These are phyloP conservation scores for Trichoderma sp. DNA, from an alignment of 2,329 filamentous ascomycete genomes.

Conservation along the genomic window DNA sequence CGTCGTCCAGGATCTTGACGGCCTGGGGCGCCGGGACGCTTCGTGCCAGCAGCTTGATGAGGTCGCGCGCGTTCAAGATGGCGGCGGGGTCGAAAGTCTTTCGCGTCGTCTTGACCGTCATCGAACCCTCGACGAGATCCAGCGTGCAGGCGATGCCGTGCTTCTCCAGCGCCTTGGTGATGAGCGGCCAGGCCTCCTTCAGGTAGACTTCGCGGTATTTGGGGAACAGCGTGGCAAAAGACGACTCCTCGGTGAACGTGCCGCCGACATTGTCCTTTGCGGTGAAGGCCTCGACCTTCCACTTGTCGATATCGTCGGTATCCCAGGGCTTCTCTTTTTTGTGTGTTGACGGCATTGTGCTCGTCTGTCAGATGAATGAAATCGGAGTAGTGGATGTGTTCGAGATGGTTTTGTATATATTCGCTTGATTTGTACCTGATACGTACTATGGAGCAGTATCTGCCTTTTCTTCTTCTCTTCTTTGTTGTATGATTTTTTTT, in stretches of 20 bases:
- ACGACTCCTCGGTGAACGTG: conserved; percentile 89
- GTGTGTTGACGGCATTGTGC: conserved; percentile 79
- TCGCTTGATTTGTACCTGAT: too few species aligned
- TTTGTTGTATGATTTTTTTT: background rate
- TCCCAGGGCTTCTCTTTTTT: conserved; percentile 93
- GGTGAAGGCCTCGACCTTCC: conserved; percentile 87
- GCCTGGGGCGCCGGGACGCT: conserved; percentile 93
- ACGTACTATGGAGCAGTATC: too few species aligned
- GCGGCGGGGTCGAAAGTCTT: conserved; percentile 90
- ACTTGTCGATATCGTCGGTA: conserved; percentile 95
- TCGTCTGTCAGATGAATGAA: background rate
- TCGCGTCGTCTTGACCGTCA: conserved; percentile 93
- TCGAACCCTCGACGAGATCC: conserved; percentile 91
- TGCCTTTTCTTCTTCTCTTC: background rate
- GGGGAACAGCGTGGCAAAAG: conserved; percentile 84
- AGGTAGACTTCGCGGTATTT: conserved; percentile 96
- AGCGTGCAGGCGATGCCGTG: conserved; percentile 86
- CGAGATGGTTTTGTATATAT: background rate
- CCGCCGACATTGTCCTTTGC: conserved; percentile 82
- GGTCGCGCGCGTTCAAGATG: conserved; percentile 89
- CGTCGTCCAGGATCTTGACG: conserved; percentile 91
- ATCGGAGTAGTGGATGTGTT: background rate
- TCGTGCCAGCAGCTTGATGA: conserved; percentile 89
- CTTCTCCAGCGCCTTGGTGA: conserved; percentile 86
- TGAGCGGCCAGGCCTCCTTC: conserved; percentile 87